These are phyloP conservation scores for Dictyostelium capitatum DNA, from an alignment of 78 protist genomes.

Conservation along the genomic window DNA sequence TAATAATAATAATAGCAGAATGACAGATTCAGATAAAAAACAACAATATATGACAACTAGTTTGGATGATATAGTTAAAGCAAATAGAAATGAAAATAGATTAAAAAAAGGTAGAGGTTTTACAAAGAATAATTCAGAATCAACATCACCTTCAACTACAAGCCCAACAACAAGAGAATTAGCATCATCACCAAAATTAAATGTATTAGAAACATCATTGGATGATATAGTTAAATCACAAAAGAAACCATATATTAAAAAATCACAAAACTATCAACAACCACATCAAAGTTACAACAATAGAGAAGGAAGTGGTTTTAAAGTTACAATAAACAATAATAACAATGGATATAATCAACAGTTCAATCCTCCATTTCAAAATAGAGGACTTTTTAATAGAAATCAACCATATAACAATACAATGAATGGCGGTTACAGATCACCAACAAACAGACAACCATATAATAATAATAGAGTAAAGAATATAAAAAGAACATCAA, in stretches of 20 bases:
- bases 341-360: background rate
- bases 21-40: background rate
- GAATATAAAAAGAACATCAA: background rate
- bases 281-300: background rate
- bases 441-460: background rate
- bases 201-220: slow-evolving; percentile 16
- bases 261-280: background rate
- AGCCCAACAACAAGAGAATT: background rate
- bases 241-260: slow-evolving; percentile 17
- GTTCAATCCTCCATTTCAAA: background rate
- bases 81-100: background rate
- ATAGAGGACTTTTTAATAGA: background rate
- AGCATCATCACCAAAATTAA: background rate
- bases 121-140: background rate
- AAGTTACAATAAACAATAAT: background rate
- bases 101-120: background rate
- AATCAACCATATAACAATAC: slow-evolving; percentile 1
- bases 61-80: slow-evolving; percentile 18
- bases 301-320: background rate
- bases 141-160: background rate
- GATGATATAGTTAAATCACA: slow-evolving; percentile 30
- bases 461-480: background rate
- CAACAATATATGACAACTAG: background rate
- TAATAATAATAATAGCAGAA: background rate
- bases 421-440: background rate